Evolutionary conservation across 257 asterid genomes (phyloP).

Genomic region (Solanum okadae): DNA sequence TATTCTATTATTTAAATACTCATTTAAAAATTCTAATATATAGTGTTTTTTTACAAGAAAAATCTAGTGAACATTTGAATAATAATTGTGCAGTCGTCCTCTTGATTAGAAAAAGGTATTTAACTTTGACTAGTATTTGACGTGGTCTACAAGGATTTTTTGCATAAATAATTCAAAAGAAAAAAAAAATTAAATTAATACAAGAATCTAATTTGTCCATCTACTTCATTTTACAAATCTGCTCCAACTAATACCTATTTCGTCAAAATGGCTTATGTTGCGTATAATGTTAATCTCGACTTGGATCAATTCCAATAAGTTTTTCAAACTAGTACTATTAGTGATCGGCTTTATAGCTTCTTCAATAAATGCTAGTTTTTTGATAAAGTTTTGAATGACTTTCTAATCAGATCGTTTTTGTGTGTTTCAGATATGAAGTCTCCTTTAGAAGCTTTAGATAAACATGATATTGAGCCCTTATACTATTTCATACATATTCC

Average conservation of each 20-base stretch:
- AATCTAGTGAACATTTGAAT: background rate
- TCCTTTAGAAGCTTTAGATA: background rate
- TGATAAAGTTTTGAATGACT: too few relatives aligned
- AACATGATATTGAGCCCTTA: background rate
- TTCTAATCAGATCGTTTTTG: background rate
- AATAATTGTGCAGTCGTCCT: background rate
- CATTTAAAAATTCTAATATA: background rate
- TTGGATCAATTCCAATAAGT: too few relatives aligned
- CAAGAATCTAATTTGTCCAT: background rate
- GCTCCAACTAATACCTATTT: background rate
- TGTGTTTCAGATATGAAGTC: background rate
- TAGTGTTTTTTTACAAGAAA: background rate
- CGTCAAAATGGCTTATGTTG: too few relatives aligned
- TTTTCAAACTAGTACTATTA: background rate
- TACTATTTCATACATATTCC: background rate
- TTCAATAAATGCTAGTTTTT: too few relatives aligned
- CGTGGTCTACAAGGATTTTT: background rate
- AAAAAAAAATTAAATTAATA: background rate
- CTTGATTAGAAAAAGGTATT: background rate
- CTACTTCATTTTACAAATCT: background rate
- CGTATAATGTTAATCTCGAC: too few relatives aligned
- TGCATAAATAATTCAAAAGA: background rate
- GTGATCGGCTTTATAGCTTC: background rate
- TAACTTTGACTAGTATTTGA: background rate
- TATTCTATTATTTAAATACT: background rate